phyloP scores from a whole-genome alignment of 164 flowering plant genomes.

The Macadamia tetraphylla region DNA sequence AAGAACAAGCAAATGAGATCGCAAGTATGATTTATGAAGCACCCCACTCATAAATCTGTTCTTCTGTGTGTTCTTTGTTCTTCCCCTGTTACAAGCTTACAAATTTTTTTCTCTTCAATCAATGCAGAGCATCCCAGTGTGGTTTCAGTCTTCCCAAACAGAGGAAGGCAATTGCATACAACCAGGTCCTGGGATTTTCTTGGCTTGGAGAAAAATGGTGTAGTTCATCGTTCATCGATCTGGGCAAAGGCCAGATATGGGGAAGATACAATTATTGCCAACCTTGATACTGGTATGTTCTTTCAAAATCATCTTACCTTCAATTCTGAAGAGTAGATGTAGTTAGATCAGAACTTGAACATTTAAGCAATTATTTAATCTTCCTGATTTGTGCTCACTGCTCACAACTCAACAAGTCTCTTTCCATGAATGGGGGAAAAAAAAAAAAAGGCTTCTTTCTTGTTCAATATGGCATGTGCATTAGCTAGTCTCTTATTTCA shows the following conservation, averaged over 20 bases:
- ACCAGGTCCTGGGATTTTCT: constrained; percentile 73
- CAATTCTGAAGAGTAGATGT: neutral
- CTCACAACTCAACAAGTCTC: too few species aligned
- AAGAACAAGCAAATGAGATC: constrained; percentile 16
- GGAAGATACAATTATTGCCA: constrained; percentile 61
- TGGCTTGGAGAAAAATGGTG: constrained; percentile 37
- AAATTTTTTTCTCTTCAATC: neutral
- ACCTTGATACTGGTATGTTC: constrained; percentile 61
- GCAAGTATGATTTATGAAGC: constrained; percentile 16
- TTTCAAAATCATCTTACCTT: neutral
- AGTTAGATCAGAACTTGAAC: too few species aligned
- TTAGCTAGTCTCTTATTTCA: too few species aligned
- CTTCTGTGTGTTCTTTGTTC: neutral
- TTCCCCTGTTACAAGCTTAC: too few species aligned
- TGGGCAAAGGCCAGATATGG: constrained; percentile 68
- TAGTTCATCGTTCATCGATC: constrained; percentile 24
- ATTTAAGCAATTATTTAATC: too few species aligned
- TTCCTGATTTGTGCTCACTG: too few species aligned
- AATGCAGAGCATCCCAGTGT: constrained; percentile 56
- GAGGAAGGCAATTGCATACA: constrained; percentile 48
- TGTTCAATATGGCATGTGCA: too few species aligned
- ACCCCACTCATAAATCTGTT: neutral
- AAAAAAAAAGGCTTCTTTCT: too few species aligned
- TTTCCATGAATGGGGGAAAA: too few species aligned
- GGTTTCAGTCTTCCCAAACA: constrained; percentile 50